Conservation (phyloP, 192 early-diverging fungal genomes). For the Dispira simplex region DNA sequence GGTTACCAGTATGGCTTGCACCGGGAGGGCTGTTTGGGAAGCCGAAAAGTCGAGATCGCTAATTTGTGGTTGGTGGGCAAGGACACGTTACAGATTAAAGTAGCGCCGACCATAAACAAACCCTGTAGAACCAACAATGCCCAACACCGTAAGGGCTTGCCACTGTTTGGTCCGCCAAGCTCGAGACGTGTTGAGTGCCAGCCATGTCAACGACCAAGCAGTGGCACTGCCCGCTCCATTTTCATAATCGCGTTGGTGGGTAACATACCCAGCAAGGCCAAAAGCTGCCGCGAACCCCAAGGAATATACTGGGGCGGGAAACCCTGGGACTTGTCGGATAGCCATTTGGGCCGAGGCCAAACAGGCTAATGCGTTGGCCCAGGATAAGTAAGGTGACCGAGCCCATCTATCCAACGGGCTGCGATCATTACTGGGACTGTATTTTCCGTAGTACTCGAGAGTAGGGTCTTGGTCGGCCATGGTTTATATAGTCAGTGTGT, state of each 20-base stretch:
- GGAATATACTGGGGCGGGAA: not conserved
- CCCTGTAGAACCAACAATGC: not conserved
- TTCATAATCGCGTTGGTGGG: not conserved
- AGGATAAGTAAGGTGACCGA: not conserved
- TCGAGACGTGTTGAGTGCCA: not conserved
- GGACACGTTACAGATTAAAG: not conserved
- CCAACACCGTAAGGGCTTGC: not conserved
- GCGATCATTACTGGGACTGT: not conserved
- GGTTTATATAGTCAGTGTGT: not conserved
- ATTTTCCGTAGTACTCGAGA: slow-evolving; percentile 4
- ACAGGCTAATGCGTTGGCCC: not conserved
- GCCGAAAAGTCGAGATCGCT: too few species aligned
- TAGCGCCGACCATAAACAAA: not conserved
- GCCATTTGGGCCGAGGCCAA: not conserved
- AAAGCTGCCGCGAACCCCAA: not conserved
- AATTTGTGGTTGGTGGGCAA: too few species aligned
- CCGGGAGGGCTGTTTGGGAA: too few species aligned
- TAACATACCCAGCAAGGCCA: slow-evolving; percentile 1
- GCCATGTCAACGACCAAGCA: slow-evolving; percentile 3
- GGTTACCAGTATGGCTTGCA: too few species aligned
- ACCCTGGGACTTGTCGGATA: not conserved
- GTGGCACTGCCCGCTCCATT: not conserved
- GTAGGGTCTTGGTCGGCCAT: not conserved
- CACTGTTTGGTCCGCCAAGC: not conserved
- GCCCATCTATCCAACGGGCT: not conserved